Percentiles rank a stretch among this genome's conserved stretches.
Evolutionary conservation across 345 rosid species (phyloP).

Genomic region (Linum lewisii): DNA sequence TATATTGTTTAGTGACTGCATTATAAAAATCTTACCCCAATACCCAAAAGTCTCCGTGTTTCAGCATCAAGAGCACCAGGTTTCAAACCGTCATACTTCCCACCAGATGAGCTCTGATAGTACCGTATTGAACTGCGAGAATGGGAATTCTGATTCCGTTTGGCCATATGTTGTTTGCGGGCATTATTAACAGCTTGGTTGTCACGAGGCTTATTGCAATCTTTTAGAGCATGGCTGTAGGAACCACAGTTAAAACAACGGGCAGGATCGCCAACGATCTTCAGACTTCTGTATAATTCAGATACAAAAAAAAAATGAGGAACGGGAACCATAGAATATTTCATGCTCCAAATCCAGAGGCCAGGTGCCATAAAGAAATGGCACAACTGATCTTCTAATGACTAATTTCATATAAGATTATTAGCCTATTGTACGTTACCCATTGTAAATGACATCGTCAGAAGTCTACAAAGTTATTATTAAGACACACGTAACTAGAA

Average conservation of each 20-base stretch:
- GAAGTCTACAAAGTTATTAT: too few species aligned
- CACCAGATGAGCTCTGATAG: constrained; percentile 55
- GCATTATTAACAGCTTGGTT: constrained; percentile 72
- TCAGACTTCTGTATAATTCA: constrained; percentile 44
- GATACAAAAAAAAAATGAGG: constrained; percentile 7
- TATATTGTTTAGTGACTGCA: background rate
- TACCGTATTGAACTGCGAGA: constrained; percentile 54
- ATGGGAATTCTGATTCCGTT: constrained; percentile 46
- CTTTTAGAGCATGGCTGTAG: constrained; percentile 77
- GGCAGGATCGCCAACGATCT: constrained; percentile 59
- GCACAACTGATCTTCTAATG: too few species aligned
- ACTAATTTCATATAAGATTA: too few species aligned
- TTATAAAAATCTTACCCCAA: constrained; percentile 46
- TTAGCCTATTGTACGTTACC: too few species aligned
- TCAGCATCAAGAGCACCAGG: constrained; percentile 81
- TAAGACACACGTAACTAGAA: too few species aligned
- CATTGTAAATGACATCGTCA: too few species aligned
- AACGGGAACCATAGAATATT: background rate
- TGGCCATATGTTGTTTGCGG: constrained; percentile 63
- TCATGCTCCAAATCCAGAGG: background rate
- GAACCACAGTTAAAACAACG: constrained; percentile 96
- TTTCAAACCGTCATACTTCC: constrained; percentile 78
- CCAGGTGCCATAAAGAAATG: background rate
- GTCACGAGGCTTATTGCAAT: constrained; percentile 84
- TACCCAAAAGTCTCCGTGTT: constrained; percentile 67